Conservation (phyloP, 2,329 filamentous ascomycete species). For the Macrophomina pseudophaseolina region DNA sequence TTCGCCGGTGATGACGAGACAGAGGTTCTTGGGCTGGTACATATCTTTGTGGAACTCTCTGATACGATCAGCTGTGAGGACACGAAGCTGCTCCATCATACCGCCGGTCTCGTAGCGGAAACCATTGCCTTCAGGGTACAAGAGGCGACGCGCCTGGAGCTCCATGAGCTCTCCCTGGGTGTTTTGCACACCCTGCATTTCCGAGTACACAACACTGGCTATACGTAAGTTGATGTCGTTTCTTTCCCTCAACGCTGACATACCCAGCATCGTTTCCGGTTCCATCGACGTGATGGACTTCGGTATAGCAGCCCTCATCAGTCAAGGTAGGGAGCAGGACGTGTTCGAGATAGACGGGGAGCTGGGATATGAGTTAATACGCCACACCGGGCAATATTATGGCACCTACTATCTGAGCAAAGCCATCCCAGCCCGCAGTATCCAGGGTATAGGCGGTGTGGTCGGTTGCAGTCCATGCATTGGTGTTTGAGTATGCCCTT, state of each 20-base stretch:
- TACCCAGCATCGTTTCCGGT: slow-evolving; percentile 85
- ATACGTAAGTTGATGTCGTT: slow-evolving; percentile 28
- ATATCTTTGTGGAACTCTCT: slow-evolving; percentile 94
- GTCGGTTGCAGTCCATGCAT: slow-evolving; percentile 96
- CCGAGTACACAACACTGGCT: slow-evolving; percentile 85
- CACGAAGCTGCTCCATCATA: slow-evolving; percentile 88
- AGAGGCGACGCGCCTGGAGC: slow-evolving; percentile 74
- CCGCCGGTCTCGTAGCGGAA: slow-evolving; percentile 99
- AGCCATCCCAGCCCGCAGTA: slow-evolving; percentile 95
- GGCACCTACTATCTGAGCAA: slow-evolving; percentile 72
- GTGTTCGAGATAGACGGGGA: slow-evolving; percentile 95
- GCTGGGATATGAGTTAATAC: slow-evolving; percentile 32
- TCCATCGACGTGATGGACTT: slow-evolving; percentile 95
- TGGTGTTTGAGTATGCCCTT: slow-evolving; percentile 89
- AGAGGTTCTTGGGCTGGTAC: slow-evolving; percentile 97
- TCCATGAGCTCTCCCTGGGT: slow-evolving; percentile 86
- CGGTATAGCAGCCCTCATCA: slow-evolving; percentile 90
- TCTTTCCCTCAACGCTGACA: slow-evolving; percentile 28
- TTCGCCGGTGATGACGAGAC: slow-evolving; percentile 89
- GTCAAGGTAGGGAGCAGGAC: slow-evolving; percentile 89
- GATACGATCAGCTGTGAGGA: slow-evolving; percentile 86
- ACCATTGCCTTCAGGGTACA: slow-evolving; percentile 88
- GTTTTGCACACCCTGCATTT: slow-evolving; percentile 97
- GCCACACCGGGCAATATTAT: neutral
- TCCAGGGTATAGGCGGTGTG: slow-evolving; percentile 96